Evolutionary conservation across 805 yeast species (phyloP).

Genomic region (Yarrowia sp.): DNA sequence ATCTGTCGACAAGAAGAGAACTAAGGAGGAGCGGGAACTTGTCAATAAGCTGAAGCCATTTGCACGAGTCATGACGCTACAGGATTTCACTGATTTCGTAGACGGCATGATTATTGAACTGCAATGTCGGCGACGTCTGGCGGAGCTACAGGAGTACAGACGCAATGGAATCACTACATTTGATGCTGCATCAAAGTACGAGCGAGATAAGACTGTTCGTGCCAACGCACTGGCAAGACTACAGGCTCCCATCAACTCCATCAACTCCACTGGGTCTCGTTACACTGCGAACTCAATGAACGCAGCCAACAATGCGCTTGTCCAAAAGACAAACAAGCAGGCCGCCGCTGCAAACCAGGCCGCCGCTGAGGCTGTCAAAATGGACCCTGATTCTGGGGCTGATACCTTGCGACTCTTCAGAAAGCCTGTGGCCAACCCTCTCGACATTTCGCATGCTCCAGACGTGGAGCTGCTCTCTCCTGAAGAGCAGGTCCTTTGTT

Average conservation of each 20-base stretch:
- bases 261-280: conserved; percentile 37
- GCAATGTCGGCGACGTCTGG: conserved; percentile 78
- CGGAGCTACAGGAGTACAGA: conserved; percentile 93
- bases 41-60: conserved; percentile 77
- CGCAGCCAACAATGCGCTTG: conserved; percentile 24
- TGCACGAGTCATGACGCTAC: conserved; percentile 78
- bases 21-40: conserved; percentile 89
- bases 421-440: conserved; percentile 49
- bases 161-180: conserved; percentile 83
- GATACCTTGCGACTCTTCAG: conserved; percentile 44
- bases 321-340: conserved; percentile 33
- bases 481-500: conserved; percentile 88
- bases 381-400: conserved; percentile 20
- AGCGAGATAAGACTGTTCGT: conserved; percentile 81
- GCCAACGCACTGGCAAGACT: conserved; percentile 66
- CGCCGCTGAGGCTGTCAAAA: conserved; percentile 13
- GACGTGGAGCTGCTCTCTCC: conserved; percentile 82
- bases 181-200: conserved; percentile 84
- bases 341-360: conserved; percentile 33
- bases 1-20: conserved; percentile 80
- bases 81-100: conserved; percentile 78
- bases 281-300: conserved; percentile 41
- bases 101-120: conserved; percentile 79
- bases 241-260: conserved; percentile 37
- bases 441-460: conserved; percentile 63